Evolutionary conservation across 1,284 basidiomycete species (phyloP).

Genomic region (Moesziomyces aphidis): DNA sequence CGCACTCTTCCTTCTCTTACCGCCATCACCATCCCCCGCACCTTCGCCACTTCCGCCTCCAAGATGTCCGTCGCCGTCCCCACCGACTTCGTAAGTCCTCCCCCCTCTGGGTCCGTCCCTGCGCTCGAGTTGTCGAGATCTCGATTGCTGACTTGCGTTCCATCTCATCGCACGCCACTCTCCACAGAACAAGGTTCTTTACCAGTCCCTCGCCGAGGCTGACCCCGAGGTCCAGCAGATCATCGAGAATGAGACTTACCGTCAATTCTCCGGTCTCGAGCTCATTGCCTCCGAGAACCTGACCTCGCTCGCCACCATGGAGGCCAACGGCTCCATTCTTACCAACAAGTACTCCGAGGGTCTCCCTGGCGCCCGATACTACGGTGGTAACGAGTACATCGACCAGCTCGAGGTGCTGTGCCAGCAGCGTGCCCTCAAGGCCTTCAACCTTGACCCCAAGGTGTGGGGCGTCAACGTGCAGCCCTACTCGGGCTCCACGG

Average conservation of each 20-base stretch:
- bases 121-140: neutral
- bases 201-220: constrained; percentile 85
- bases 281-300: constrained; percentile 87
- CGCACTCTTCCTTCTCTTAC: constrained; percentile 16
- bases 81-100: constrained; percentile 62
- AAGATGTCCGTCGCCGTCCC: constrained; percentile 64
- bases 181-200: constrained; percentile 87
- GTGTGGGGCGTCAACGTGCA: constrained; percentile 99
- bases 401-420: constrained; percentile 95
- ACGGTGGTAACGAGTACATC: constrained; percentile 87
- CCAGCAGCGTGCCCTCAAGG: constrained; percentile 93
- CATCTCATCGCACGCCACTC: neutral
- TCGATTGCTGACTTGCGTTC: constrained; percentile 5
- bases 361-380: constrained; percentile 88
- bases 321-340: constrained; percentile 98
- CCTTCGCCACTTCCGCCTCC: constrained; percentile 36
- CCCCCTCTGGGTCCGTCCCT: neutral
- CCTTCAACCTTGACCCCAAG: constrained; percentile 93
- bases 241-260: constrained; percentile 99
- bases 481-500: constrained; percentile 85
- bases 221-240: constrained; percentile 96
- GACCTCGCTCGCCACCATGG: constrained; percentile 74
- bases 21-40: constrained; percentile 23
- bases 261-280: constrained; percentile 95
- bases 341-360: constrained; percentile 91